phyloP scores from a whole-genome alignment of 306 rosid species.

The Calophaca sinica region DNA sequence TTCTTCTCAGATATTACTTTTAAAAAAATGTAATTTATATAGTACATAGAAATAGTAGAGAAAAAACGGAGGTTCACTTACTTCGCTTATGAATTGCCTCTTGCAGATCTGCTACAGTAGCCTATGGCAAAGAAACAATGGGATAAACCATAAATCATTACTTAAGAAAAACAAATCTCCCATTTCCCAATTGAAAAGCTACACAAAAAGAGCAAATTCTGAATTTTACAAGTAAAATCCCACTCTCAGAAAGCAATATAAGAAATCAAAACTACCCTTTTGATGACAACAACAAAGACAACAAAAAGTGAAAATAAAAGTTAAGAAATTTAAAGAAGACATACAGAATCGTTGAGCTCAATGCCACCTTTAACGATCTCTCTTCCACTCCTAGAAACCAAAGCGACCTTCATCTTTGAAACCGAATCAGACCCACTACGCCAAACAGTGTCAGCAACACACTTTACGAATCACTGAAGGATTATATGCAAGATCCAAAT shows the following conservation, averaged over 20 bases:
- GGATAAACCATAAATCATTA: conserved; percentile 34
- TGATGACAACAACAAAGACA: not conserved
- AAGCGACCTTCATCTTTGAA: conserved; percentile 74
- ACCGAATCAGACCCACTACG: conserved; percentile 44
- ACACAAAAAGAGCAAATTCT: not conserved
- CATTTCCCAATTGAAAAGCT: not conserved
- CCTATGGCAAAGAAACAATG: conserved; percentile 58
- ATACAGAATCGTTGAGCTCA: conserved; percentile 77
- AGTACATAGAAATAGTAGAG: not conserved
- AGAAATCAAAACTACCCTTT: conserved; percentile 27
- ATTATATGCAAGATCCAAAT: conserved; percentile 47
- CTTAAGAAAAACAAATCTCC: conserved; percentile 23
- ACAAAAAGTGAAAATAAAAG: not conserved
- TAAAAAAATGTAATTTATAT: conserved; percentile 3
- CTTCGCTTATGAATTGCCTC: conserved; percentile 82
- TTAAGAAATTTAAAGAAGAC: conserved; percentile 38
- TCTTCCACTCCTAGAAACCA: conserved; percentile 85
- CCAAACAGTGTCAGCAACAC: conserved; percentile 42
- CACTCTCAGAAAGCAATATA: not conserved
- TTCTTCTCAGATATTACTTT: conserved; percentile 1
- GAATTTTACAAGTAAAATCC: conserved; percentile 16
- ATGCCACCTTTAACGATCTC: conserved; percentile 86
- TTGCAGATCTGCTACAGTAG: conserved; percentile 95
- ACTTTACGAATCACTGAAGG: conserved; percentile 18
- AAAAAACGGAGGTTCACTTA: conserved; percentile 53